phyloP scores from a whole-genome alignment of 352 stramenopile species.

The Aphanomyces astaci region DNA sequence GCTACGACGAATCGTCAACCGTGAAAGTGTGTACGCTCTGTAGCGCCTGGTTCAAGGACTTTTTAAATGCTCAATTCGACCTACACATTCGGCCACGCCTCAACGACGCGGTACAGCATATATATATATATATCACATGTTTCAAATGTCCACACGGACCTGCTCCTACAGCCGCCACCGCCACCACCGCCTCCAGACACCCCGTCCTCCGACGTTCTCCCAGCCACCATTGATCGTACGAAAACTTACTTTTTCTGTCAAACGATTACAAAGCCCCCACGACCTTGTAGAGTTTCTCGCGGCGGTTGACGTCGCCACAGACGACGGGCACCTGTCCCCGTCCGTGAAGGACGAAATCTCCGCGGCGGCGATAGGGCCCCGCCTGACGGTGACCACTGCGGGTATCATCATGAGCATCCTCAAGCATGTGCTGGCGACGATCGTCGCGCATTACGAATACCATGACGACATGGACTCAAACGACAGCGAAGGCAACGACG shows the following conservation, averaged over 20 bases:
- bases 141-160: too few relatives aligned
- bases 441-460: constrained; percentile 5
- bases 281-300: neutral
- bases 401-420: neutral
- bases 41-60: constrained; percentile 1
- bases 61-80: constrained; percentile 13
- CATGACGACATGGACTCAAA: constrained; percentile 12
- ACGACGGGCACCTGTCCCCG: neutral
- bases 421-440: neutral
- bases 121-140: too few relatives aligned
- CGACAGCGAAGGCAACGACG: neutral
- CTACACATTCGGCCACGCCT: neutral
- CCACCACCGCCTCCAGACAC: too few relatives aligned
- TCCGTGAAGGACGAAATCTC: neutral
- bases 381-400: neutral
- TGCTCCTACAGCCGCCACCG: neutral
- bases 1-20: neutral
- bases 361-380: neutral
- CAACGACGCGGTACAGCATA: neutral
- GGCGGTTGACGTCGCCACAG: neutral
- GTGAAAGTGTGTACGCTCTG: constrained; percentile 9
- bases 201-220: too few relatives aligned
- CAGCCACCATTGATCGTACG: too few relatives aligned
- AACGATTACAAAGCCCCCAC: too few relatives aligned
- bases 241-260: too few relatives aligned